Evolutionary conservation across 768 basidiomycete species (phyloP).

Genomic region (Chalciporus chontae): DNA sequence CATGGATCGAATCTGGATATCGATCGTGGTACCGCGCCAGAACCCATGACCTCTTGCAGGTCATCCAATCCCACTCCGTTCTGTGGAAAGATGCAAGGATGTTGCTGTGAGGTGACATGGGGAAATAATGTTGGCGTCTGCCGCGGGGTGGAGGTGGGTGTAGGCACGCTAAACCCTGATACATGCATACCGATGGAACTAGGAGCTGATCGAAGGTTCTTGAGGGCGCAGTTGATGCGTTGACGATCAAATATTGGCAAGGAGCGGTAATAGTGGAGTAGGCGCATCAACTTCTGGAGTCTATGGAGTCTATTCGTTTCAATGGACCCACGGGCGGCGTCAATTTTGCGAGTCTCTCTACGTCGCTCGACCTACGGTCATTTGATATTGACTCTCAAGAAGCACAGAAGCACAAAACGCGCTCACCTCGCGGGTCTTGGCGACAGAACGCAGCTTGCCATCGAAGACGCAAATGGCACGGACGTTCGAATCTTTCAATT

Average conservation of each 20-base stretch:
- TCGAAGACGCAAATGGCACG: constrained; percentile 77
- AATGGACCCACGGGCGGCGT: constrained; percentile 50
- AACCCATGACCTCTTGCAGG: constrained; percentile 12
- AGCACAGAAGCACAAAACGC: not conserved
- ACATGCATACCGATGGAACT: constrained; percentile 12
- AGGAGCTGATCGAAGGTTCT: constrained; percentile 5
- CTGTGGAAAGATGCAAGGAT: constrained; percentile 14
- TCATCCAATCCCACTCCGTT: constrained; percentile 7
- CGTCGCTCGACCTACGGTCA: constrained; percentile 52
- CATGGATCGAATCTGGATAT: constrained; percentile 19
- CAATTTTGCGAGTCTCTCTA: constrained; percentile 44
- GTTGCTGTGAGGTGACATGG: constrained; percentile 10
- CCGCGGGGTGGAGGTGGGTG: constrained; percentile 3
- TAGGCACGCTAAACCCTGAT: constrained; percentile 14
- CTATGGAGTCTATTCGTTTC: constrained; percentile 58
- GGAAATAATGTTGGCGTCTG: constrained; percentile 1
- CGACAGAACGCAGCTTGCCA: constrained; percentile 59
- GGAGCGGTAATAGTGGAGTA: constrained; percentile 37
- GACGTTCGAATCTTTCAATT: constrained; percentile 55
- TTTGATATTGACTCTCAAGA: constrained; percentile 2
- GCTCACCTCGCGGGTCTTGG: constrained; percentile 70
- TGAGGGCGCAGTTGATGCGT: constrained; percentile 28
- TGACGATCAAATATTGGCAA: constrained; percentile 30
- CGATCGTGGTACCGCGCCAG: not conserved
- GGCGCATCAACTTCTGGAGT: constrained; percentile 40